These are phyloP conservation scores for Rhododendron kiyosumense DNA, from an alignment of 148 eudicot species.

Conservation along the genomic window DNA sequence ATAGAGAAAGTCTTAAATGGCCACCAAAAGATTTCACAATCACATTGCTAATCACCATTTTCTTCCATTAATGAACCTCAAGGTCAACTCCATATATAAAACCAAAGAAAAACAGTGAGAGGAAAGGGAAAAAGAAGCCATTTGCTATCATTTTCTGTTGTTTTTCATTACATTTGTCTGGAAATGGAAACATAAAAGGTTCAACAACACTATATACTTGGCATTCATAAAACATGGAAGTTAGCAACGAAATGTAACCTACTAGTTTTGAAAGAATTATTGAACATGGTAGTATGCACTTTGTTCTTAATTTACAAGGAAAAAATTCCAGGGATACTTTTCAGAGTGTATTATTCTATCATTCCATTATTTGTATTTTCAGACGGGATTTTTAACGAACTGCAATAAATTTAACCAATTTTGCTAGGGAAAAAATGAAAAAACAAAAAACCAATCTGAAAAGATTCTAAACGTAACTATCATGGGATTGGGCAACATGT, in stretches of 20 bases:
- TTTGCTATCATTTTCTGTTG: neutral
- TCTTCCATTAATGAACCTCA: neutral
- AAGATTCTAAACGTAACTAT: neutral
- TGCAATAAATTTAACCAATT: neutral
- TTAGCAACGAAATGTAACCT: neutral
- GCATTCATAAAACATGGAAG: neutral
- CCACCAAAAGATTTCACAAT: neutral
- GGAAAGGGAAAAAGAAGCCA: neutral
- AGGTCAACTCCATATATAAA: neutral
- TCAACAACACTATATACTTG: neutral
- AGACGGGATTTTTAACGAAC: neutral
- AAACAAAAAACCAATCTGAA: neutral
- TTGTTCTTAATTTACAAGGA: neutral
- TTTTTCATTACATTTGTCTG: neutral
- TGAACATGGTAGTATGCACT: neutral
- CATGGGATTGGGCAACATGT: neutral
- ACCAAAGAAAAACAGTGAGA: neutral
- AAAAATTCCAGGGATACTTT: too few relatives aligned
- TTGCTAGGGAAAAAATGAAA: neutral
- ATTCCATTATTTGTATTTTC: neutral
- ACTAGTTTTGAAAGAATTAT: neutral
- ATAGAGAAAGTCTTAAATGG: neutral
- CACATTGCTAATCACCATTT: neutral
- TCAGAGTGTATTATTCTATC: neutral
- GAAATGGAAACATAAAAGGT: neutral